Evolutionary conservation across 2,329 filamentous ascomycete species (phyloP), one percentile per base, ranked within the genome.

Genomic region (Diaporthe caulivora): DNA sequence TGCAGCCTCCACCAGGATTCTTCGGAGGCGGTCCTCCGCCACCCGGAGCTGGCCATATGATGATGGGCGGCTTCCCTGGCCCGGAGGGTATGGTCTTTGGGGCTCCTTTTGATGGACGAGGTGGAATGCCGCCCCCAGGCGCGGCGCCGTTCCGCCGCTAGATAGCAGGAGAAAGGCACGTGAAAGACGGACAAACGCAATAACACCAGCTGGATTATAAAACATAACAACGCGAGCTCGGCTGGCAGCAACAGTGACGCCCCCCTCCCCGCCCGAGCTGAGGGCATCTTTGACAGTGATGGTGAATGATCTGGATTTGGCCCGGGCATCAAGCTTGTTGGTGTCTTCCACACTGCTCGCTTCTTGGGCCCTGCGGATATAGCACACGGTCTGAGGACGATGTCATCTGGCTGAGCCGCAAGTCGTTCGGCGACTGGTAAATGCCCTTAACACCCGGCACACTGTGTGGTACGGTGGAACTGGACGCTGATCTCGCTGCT

Each of bases 1-100:
- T 86, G 75, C 86, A 84, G 51, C 89, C 89, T 34, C 90, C 90
- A 7, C 90, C 90, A 1, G 89, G 88, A 15, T 90, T 91, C 78
- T 90, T 86, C 76, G 85, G 83, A 29, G 87, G 86, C 8, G 85
- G 84, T 17, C 83, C 82, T 10, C 83, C 83, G 8, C 87, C 86
- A 7, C 73, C 71, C 24, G 71, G 67, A 18, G 71, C 73, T 26
- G 88, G 86, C 24, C 90, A 89, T 77, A 84, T 91, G 79, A 75
- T 75, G 73, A 87, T 91, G 79, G 86, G 83, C 58, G 88, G 86
- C 17, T 92, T 90, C 78, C 89, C 88, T 76, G 89, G 88, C 18
- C 87, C 85, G 0, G 88, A 89, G 9, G 83, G 82, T 3, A 82
- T 87, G 75, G 82, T 82, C 1, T 90, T 88, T 74, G 86, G 85